Base-by-base conservation (phyloP, 306 rosid species). In the Rosa persica region DNA sequence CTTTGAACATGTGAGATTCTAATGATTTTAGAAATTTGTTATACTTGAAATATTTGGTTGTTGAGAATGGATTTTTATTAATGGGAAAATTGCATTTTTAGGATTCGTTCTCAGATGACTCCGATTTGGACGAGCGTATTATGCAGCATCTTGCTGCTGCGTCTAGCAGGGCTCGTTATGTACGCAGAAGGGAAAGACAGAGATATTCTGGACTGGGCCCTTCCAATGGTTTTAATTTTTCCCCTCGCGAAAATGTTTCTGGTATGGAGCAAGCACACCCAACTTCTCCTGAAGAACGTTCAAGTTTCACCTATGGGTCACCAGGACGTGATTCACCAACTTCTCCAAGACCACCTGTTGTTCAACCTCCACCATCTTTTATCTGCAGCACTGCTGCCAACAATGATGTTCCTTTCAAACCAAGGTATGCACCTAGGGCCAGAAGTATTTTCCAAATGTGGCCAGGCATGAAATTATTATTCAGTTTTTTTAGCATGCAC, bases 111-210 rank as follows among this genome's bases (percentile, higher is more conserved):
- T 88, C 97, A 36, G 94, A 88, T 40, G 93, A 92, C 78, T 86
- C 87, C 68, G 92, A 86, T 85, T 73, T 86, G 77, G 93, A 92
- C n/a, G 98, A 88, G 65, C 88, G 82, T 54, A 84, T 89, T 62
- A 91, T 89, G 97, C 94, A 82, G 81, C 95, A 85, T 86, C 88
- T 92, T 81, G 86, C 86, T 80, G 90, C 89, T 54, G 90, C 89
- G 48, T 81, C 89, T 16, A 86, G 82, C 78, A 90, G 93, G 86
- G 86, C 87, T 72, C 95, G 72, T 73, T 78, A 80, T 77, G 49
- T 81, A 77, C 84, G 72, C 27, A 85, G 91, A 85, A 86, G 87
- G 84, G 94, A 86, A 77, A 87, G 85, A 76, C 88, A 79, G 65
- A 89, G 97, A 81, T 80, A 84, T 17, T 71, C 87, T 44, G 95